Base-by-base conservation (phyloP, 306 rosid genomes). In the Geum urbanum region DNA sequence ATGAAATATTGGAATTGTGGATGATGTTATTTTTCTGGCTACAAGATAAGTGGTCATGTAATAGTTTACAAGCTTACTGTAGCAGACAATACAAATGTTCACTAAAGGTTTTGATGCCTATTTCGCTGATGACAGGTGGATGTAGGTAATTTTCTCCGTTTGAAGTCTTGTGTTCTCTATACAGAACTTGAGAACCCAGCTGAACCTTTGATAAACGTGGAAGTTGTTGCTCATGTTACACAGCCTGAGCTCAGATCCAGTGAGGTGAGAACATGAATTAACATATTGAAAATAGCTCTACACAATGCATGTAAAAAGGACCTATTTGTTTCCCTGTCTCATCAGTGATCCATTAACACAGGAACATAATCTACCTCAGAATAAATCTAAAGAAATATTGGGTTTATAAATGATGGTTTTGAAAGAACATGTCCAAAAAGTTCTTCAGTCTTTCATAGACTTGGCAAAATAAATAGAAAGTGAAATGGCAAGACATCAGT, bases 201-300 rank as follows among this genome's bases (percentile, higher is more conserved):
- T 48, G 82, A 76, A 57, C 91, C 92, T 50, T 81, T 89, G 63
- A 85, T 91, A 75, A 88, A 91, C 61, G 87, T 86, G 73, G 97
- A 91, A 82, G 96, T 88, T 70, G 70, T 83, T 72, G 97, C 96
- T 58, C 97, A 91, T 46, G 97, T 91, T 69, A 88, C 91, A 40
- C 84, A 83, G 81, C 97, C 97, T 41, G 92, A 91, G 87, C 78
- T 80, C 51, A 83, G 96, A 68, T 77, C 91, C 71, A 88, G 89
- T 66, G 97, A 91, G 96, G 97, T 91, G 71, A 75, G 76, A 41
- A 67, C 77, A 40, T 50, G 24, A 45, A 16, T 66, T 24, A 65
- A 66, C 59, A 54, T 53, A 13, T 32, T 54, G 49, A 18, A 16
- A 18, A 40, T 2, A 45, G 60, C 58, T 32, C 50, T 48, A 1